phyloP scores from a whole-genome alignment of 352 stramenopile genomes.

The Pythium oligandrum region DNA sequence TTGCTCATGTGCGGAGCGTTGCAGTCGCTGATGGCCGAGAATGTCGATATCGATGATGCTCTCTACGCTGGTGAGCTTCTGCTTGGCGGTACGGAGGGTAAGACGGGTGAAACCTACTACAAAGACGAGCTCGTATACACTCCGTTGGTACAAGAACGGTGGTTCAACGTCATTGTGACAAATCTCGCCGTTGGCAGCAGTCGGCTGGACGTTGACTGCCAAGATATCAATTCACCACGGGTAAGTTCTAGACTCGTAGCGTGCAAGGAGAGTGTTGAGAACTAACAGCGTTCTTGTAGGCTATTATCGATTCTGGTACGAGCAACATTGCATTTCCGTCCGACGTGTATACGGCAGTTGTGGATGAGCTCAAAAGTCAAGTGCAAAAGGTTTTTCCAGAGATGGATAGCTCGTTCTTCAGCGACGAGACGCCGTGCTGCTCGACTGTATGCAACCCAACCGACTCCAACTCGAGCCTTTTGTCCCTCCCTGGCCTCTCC shows the following conservation, averaged over 20 bases:
- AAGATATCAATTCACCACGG: conserved; percentile 64
- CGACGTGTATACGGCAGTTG: conserved; percentile 50
- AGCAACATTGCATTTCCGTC: conserved; percentile 80
- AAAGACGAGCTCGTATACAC: conserved; percentile 62
- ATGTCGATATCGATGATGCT: conserved; percentile 28
- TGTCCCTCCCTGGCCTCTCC: conserved; percentile 52
- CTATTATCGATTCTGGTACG: conserved; percentile 76
- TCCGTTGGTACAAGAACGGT: conserved; percentile 68
- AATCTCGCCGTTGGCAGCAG: conserved; percentile 45
- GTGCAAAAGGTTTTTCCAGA: conserved; percentile 38
- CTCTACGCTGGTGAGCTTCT: conserved; percentile 59
- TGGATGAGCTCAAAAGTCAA: conserved; percentile 47
- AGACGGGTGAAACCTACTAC: conserved; percentile 49
- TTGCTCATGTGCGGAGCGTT: conserved; percentile 74
- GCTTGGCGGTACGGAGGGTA: conserved; percentile 45
- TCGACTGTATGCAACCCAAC: conserved; percentile 60
- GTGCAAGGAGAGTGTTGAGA: conserved; percentile 3
- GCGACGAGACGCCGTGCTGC: conserved; percentile 67
- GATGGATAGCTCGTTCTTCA: conserved; percentile 59
- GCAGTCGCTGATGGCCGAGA: conserved; percentile 46
- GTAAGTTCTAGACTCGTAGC: conserved; percentile 2
- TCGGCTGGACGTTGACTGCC: conserved; percentile 46
- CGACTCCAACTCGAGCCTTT: conserved; percentile 48
- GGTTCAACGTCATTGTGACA: conserved; percentile 79
- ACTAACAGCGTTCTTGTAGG: conserved; percentile 7